phyloP scores from a whole-genome alignment of 1,284 basidiomycete species.

The Porphyrellus sp. region DNA sequence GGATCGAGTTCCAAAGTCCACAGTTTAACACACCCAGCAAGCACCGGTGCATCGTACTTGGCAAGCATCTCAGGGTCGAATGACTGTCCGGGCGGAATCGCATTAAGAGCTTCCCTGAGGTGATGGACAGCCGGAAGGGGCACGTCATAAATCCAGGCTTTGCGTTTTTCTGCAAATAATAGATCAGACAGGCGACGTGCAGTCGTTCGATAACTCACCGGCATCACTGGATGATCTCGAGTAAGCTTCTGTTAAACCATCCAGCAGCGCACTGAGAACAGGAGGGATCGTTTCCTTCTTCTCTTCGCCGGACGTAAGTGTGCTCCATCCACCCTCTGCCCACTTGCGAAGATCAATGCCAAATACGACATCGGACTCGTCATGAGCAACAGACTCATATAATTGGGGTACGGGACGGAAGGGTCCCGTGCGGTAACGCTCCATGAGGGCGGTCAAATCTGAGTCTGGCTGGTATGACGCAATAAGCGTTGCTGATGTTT shows the following conservation, averaged over 20 bases:
- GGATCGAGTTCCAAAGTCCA: slow-evolving; percentile 87
- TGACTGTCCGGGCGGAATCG: slow-evolving; percentile 59
- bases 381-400: slow-evolving; percentile 79
- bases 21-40: slow-evolving; percentile 81
- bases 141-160: slow-evolving; percentile 91
- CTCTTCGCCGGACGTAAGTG: slow-evolving; percentile 48
- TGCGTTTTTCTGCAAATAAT: slow-evolving; percentile 66
- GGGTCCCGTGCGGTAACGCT: slow-evolving; percentile 85
- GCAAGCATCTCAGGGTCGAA: slow-evolving; percentile 64
- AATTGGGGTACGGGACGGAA: slow-evolving; percentile 82
- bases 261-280: slow-evolving; percentile 69
- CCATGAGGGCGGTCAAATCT: slow-evolving; percentile 79
- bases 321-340: slow-evolving; percentile 72
- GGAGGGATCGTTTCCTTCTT: slow-evolving; percentile 69
- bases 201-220: slow-evolving; percentile 43
- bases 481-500: slow-evolving; percentile 71
- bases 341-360: slow-evolving; percentile 86
- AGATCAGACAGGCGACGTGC: slow-evolving; percentile 1
- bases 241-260: slow-evolving; percentile 66
- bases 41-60: slow-evolving; percentile 81
- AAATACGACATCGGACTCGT: slow-evolving; percentile 81
- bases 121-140: slow-evolving; percentile 80
- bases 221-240: slow-evolving; percentile 57
- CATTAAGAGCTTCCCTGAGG: slow-evolving; percentile 79
- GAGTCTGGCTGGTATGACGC: slow-evolving; percentile 83